Base-by-base conservation (phyloP, 768 basidiomycete genomes). In the Russula compacta region DNA sequence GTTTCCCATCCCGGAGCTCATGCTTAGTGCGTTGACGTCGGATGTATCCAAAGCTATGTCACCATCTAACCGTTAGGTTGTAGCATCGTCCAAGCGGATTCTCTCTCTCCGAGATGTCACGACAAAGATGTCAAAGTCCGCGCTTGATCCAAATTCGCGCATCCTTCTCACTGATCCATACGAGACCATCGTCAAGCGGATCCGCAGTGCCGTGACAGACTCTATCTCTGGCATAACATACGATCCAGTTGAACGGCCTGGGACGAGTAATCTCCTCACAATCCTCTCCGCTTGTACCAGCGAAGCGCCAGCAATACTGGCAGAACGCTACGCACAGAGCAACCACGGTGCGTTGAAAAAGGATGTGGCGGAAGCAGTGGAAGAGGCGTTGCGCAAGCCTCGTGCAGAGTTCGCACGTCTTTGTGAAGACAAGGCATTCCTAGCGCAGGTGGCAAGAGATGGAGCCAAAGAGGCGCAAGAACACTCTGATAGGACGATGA, bases 71-170 rank as follows among this genome's bases (percentile, higher is more conserved):
- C 2, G 9, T 49, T 49, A 17, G 10, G 11, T 33, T 32, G 24
- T 55, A 98, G 93, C 92, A 1, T 81, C 86, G 0, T 85, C 89
- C 9, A 85, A 83, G 70, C 84, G 94, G 7, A 79, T 98, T 17
- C 81, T 95, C 29, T 95, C 93, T 2, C 83, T 98, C 17, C 85
- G 83, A 59, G 89, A 94, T 70, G 90, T 93, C 0, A 76, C 78
- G 0, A 81, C 85, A 4, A 98, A 98, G 71, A 98, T 98, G 94
- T 97, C 95, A 39, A 98, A 98, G 72, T 98, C 95, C 0, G 80
- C 92, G 0, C 86, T 85, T 0, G 84, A 91, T 69, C 60, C 82
- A 1, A 73, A 82, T 15, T 95, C 93, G 0, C 87, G 94, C 29
- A 92, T 98, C 69, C 79, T 92, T 58, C 78, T 98, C 42, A 95